phyloP scores from a whole-genome alignment of 176 grass and related monocot species.

The Olyra latifolia region DNA sequence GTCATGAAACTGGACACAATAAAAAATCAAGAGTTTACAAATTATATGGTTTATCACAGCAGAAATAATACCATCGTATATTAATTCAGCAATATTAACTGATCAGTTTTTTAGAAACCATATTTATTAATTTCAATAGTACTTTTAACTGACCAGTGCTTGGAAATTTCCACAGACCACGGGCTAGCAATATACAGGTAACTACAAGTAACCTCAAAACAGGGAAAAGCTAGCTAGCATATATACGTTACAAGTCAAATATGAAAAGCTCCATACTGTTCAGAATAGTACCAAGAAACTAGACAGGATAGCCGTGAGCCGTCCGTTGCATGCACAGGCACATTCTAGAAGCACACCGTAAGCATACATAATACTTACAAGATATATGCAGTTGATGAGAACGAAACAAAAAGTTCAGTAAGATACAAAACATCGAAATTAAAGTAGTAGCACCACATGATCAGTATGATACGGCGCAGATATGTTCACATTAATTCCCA shows the following conservation, averaged over 20 bases:
- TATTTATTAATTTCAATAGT: no score
- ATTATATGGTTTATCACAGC: no score
- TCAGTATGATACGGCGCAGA: no score
- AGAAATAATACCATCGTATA: no score
- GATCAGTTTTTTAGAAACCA: no score
- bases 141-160: no score
- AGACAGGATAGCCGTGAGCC: background rate
- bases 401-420: background rate
- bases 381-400: background rate
- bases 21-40: no score
- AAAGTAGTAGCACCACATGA: no score
- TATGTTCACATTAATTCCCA: no score
- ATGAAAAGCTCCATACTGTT: background rate
- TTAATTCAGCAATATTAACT: no score
- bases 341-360: background rate
- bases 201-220: background rate
- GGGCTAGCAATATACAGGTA: no score
- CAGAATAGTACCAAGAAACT: background rate
- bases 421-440: background rate
- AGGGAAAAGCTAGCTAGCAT: background rate
- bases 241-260: background rate
- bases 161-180: background rate
- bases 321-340: background rate
- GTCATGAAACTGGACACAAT: no score
- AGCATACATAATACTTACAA: background rate